A percentile compares a stretch with the other conserved stretches of the same genome.
These are phyloP conservation scores for Boehmeria nivea DNA, from an alignment of 306 rosid species.

Conservation along the genomic window DNA sequence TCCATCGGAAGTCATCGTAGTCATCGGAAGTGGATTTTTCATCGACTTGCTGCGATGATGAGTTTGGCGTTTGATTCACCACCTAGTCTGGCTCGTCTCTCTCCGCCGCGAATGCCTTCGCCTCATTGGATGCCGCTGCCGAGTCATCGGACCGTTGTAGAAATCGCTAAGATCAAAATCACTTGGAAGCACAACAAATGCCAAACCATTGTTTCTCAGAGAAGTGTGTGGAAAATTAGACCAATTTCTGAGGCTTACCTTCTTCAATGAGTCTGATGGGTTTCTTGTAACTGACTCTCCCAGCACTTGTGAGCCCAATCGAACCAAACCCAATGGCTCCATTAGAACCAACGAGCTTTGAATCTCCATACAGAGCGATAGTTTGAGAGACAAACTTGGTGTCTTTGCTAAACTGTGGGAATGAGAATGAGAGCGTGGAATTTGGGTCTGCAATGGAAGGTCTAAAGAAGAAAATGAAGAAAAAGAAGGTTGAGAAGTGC, in stretches of 20 bases:
- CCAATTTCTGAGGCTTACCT: slow-evolving; percentile 45
- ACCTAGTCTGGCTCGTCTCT: too few relatives aligned
- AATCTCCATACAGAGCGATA: slow-evolving; percentile 64
- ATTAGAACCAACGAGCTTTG: slow-evolving; percentile 34
- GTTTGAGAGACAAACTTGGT: slow-evolving; percentile 40
- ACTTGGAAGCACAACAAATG: slow-evolving; percentile 64
- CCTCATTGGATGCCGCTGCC: too few relatives aligned
- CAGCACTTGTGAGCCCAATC: slow-evolving; percentile 50
- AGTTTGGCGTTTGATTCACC: too few relatives aligned
- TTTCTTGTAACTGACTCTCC: slow-evolving; percentile 53
- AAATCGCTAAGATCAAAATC: slow-evolving; percentile 40
- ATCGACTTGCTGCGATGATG: too few relatives aligned
- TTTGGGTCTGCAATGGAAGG: slow-evolving; percentile 31
- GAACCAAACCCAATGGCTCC: too few relatives aligned
- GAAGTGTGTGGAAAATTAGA: slow-evolving; percentile 69
- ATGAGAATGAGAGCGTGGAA: slow-evolving; percentile 55
- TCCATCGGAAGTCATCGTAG: too few relatives aligned
- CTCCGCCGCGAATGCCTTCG: too few relatives aligned
- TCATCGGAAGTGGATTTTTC: too few relatives aligned
- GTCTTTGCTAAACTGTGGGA: slow-evolving; percentile 53
- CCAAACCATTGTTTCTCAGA: slow-evolving; percentile 51
- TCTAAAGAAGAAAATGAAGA: slow-evolving; percentile 45
- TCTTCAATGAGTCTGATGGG: slow-evolving; percentile 58
- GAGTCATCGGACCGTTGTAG: slow-evolving; percentile 37
- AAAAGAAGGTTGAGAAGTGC: slow-evolving; percentile 21